These are phyloP conservation scores for Immersiella caudata DNA, from an alignment of 495 filamentous ascomycete species.

Conservation along the genomic window DNA sequence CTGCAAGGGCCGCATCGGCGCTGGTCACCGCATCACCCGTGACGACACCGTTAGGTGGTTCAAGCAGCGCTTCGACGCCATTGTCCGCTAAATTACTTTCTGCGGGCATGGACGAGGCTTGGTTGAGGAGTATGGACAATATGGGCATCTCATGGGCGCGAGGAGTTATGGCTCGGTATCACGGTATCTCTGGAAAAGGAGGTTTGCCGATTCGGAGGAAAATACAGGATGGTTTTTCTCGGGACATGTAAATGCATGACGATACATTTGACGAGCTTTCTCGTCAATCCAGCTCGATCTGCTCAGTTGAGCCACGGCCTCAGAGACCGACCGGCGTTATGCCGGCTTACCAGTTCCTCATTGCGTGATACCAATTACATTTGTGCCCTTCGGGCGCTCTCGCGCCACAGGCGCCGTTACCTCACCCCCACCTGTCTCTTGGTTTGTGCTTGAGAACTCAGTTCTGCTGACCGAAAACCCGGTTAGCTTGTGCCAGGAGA, in stretches of 20 bases:
- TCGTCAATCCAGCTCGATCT: slow-evolving; percentile 46
- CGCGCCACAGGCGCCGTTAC: neutral
- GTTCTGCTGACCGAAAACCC: neutral
- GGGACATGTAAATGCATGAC: slow-evolving; percentile 30
- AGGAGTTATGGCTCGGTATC: slow-evolving; percentile 27
- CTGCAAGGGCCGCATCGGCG: slow-evolving; percentile 80
- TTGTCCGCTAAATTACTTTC: slow-evolving; percentile 73
- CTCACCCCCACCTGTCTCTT: neutral
- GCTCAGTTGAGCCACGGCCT: slow-evolving; percentile 60
- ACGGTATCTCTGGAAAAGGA: slow-evolving; percentile 26
- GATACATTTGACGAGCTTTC: slow-evolving; percentile 38
- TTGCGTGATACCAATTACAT: slow-evolving; percentile 21
- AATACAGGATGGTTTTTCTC: slow-evolving; percentile 22
- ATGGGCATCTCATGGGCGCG: slow-evolving; percentile 29
- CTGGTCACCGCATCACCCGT: slow-evolving; percentile 88
- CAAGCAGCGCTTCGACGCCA: slow-evolving; percentile 99
- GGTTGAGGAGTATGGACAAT: slow-evolving; percentile 17
- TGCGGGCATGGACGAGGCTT: slow-evolving; percentile 34
- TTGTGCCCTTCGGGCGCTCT: neutral
- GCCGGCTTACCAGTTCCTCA: slow-evolving; percentile 53
- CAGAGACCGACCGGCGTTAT: slow-evolving; percentile 64
- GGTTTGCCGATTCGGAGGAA: slow-evolving; percentile 24
- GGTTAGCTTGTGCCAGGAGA: neutral
- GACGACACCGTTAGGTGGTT: slow-evolving; percentile 98
- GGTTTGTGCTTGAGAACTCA: no score